Evolutionary conservation across 345 rosid species (phyloP).

Genomic region (Gossypium stocksii): DNA sequence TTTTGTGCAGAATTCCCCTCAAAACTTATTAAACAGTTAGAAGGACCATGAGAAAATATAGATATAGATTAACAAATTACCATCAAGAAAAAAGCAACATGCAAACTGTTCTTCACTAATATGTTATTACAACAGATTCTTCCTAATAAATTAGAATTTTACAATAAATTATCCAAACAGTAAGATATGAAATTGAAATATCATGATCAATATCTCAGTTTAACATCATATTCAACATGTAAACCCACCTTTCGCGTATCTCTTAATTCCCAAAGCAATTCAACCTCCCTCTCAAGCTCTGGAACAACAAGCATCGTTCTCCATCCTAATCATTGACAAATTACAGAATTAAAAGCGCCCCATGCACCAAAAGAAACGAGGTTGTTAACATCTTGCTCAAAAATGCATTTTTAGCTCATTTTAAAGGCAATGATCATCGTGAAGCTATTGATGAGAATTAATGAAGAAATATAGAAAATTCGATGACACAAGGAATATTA

Average conservation of each 20-base stretch:
- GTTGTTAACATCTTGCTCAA: neutral
- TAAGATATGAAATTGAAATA: neutral
- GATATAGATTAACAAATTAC: neutral
- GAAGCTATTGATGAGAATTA: neutral
- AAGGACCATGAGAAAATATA: neutral
- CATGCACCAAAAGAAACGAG: neutral
- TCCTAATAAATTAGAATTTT: neutral
- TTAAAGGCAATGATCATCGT: neutral
- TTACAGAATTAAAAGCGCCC: neutral
- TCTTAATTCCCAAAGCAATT: constrained; percentile 76
- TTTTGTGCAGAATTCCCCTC: neutral
- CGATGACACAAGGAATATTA: neutral
- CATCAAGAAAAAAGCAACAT: neutral
- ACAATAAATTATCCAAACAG: neutral
- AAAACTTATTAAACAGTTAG: neutral
- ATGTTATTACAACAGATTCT: neutral
- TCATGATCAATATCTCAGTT: neutral
- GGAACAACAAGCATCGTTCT: constrained; percentile 98
- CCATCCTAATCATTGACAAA: constrained; percentile 55
- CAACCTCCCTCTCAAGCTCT: constrained; percentile 92
- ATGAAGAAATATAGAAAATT: neutral
- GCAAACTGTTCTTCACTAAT: neutral
- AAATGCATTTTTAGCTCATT: neutral
- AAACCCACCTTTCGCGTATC: constrained; percentile 63
- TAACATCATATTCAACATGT: neutral